These are phyloP conservation scores for Pythium utonaiense DNA, from an alignment of 352 stramenopile species.

Conservation along the genomic window DNA sequence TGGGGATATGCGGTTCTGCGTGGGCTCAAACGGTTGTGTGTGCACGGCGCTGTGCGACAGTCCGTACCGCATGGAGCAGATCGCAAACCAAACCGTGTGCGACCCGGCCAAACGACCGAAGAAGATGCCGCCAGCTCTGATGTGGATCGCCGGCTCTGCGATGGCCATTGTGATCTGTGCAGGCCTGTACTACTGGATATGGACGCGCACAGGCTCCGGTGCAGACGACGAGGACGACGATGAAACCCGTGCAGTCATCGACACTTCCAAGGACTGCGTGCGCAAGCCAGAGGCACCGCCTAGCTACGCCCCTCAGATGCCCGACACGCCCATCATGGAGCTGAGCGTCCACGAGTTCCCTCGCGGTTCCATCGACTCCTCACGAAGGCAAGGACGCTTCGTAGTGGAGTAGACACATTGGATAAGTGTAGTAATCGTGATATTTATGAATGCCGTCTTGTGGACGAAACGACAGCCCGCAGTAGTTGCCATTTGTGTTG, in stretches of 20 bases:
- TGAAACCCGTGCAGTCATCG: not conserved
- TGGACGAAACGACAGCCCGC: no score
- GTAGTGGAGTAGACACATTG: not conserved
- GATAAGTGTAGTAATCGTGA: not conserved
- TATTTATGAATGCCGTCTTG: not conserved
- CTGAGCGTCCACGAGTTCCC: constrained; percentile 3
- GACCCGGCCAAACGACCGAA: constrained; percentile 9
- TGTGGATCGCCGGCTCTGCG: constrained; percentile 3
- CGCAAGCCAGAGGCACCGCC: not conserved
- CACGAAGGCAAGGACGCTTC: not conserved
- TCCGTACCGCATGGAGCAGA: not conserved
- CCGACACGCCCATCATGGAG: constrained; percentile 13
- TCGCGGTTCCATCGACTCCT: not conserved
- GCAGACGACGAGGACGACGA: not conserved
- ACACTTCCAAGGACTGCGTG: not conserved
- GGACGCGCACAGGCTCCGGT: constrained; percentile 2
- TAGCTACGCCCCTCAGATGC: not conserved
- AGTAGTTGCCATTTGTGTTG: no score
- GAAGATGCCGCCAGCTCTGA: not conserved
- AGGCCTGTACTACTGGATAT: constrained; percentile 11
- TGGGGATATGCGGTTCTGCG: constrained; percentile 14
- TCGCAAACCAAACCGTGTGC: not conserved
- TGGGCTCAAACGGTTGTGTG: not conserved
- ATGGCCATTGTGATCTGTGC: constrained; percentile 1
- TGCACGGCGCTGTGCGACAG: constrained; percentile 13